Conservation (phyloP, 2,329 filamentous ascomycete genomes). For the Colletotrichum sp. region DNA sequence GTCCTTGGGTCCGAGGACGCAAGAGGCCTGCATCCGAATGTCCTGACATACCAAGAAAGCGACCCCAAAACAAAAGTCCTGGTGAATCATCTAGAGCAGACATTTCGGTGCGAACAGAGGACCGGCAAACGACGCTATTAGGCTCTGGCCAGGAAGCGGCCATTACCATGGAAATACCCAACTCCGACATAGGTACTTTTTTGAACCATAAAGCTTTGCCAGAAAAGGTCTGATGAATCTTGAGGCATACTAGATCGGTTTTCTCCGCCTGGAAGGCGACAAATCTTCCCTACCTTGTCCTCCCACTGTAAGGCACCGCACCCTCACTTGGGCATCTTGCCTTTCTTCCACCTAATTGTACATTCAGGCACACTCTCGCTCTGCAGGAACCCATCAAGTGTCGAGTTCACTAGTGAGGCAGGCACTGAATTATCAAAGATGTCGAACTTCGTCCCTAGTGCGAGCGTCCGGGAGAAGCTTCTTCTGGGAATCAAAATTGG, state of each 20-base stretch:
- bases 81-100: not conserved
- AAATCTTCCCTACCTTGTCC: not conserved
- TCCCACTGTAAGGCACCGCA: not conserved
- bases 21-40: not conserved
- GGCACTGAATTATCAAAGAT: not conserved
- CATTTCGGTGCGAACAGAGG: not conserved
- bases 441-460: not conserved
- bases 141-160: not conserved
- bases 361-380: not conserved
- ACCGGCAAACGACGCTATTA: not conserved
- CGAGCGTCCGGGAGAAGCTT: constrained; percentile 2
- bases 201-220: not conserved
- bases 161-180: not conserved
- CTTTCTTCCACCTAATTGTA: not conserved
- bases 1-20: not conserved
- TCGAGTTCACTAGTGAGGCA: not conserved
- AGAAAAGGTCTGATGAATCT: not conserved
- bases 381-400: not conserved
- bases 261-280: not conserved
- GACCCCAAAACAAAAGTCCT: not conserved
- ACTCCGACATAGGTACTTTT: not conserved
- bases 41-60: not conserved
- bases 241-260: not conserved
- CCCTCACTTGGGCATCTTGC: not conserved
- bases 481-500: not conserved